A percentile compares a stretch with the other conserved stretches of the same genome.
Evolutionary conservation across 2,329 filamentous ascomycete genomes (phyloP).

Genomic region (Colletotrichum liaoningense): DNA sequence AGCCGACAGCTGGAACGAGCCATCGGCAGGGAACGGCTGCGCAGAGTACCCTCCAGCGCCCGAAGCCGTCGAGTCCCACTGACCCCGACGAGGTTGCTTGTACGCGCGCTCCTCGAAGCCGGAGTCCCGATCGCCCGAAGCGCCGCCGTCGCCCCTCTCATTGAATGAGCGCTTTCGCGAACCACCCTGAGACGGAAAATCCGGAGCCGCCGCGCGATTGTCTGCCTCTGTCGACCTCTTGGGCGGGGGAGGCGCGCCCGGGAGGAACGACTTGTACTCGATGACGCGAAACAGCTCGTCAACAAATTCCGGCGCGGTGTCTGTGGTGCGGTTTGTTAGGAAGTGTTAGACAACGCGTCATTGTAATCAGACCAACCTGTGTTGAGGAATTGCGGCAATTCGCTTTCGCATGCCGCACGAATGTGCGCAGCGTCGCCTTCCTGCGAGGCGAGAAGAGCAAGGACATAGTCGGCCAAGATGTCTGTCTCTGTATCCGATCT

Average conservation of each 20-base stretch:
- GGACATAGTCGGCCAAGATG: slow-evolving; percentile 86
- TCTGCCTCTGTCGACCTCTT: slow-evolving; percentile 36
- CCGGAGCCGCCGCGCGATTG: slow-evolving; percentile 26
- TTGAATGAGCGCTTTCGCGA: slow-evolving; percentile 52
- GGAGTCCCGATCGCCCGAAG: slow-evolving; percentile 40
- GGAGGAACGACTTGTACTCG: slow-evolving; percentile 69
- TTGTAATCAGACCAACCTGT: slow-evolving; percentile 63
- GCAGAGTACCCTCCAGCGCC: slow-evolving; percentile 24
- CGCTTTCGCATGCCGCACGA: slow-evolving; percentile 74
- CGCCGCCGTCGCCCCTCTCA: slow-evolving; percentile 39
- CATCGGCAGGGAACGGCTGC: not conserved
- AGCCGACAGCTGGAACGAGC: slow-evolving; percentile 35
- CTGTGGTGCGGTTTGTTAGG: not conserved
- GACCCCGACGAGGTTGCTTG: slow-evolving; percentile 72
- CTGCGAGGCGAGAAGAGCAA: slow-evolving; percentile 75
- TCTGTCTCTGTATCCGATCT: slow-evolving; percentile 85
- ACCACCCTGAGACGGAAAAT: slow-evolving; percentile 34
- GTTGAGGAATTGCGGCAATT: slow-evolving; percentile 80
- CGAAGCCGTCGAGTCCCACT: slow-evolving; percentile 42
- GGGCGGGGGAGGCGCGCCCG: slow-evolving; percentile 61
- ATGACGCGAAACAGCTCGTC: slow-evolving; percentile 78
- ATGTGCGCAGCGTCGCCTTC: slow-evolving; percentile 75
- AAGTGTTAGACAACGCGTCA: not conserved
- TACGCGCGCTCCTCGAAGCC: slow-evolving; percentile 54
- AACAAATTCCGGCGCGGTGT: slow-evolving; percentile 47